Evolutionary conservation across 805 yeast genomes (phyloP).

Genomic region (Trichomonascus vanleenenianus): DNA sequence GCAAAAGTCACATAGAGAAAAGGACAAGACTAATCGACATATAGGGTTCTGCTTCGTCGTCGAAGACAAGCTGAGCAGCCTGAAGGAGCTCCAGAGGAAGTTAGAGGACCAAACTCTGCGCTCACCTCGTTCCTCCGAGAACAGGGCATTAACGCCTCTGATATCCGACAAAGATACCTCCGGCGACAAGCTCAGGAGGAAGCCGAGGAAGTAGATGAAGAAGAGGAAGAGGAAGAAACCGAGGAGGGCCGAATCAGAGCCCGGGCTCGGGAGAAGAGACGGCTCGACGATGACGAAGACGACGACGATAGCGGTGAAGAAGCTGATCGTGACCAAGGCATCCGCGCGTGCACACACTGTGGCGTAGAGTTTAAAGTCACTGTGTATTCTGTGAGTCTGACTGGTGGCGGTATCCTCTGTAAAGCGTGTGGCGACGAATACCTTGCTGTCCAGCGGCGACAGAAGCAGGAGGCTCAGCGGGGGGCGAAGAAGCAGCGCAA

Average conservation of each 20-base stretch:
- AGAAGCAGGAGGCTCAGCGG: constrained; percentile 38
- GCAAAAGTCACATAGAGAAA: no score
- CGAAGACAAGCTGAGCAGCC: background rate
- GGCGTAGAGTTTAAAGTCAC: constrained; percentile 48
- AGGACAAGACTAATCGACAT: background rate
- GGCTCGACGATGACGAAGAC: constrained; percentile 27
- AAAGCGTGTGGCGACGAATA: constrained; percentile 48
- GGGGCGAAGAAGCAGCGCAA: constrained; percentile 68
- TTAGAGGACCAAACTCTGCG: constrained; percentile 62
- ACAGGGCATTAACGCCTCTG: constrained; percentile 77
- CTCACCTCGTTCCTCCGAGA: constrained; percentile 79
- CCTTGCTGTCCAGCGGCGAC: constrained; percentile 37
- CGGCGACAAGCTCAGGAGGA: constrained; percentile 14
- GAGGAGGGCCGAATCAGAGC: constrained; percentile 27
- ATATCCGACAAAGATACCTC: constrained; percentile 41
- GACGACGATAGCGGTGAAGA: constrained; percentile 33
- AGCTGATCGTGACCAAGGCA: constrained; percentile 22
- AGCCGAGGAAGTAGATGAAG: constrained; percentile 16
- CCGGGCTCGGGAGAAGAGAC: constrained; percentile 37
- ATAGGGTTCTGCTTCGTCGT: constrained; percentile 1
- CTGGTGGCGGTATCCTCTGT: constrained; percentile 44
- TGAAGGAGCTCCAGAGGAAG: constrained; percentile 3
- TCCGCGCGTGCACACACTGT: constrained; percentile 46
- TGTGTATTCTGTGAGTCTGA: constrained; percentile 51
- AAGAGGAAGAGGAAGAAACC: constrained; percentile 21